Evolutionary conservation across 768 basidiomycete genomes (phyloP).

Genomic region (Galerina sulciceps): DNA sequence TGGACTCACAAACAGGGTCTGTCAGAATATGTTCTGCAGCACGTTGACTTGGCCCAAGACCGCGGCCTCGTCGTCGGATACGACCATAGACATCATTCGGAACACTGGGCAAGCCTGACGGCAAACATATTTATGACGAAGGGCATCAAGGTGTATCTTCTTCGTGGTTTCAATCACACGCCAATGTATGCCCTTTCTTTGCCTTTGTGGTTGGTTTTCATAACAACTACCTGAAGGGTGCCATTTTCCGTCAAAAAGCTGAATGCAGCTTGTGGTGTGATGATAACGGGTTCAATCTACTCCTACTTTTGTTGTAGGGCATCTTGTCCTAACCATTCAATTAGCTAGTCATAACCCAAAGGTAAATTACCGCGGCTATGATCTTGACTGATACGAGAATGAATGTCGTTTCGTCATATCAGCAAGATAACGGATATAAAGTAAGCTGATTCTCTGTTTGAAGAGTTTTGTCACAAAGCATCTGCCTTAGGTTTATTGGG

Average conservation of each 20-base stretch:
- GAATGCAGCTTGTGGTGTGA: constrained; percentile 79
- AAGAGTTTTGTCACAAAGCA: constrained; percentile 2
- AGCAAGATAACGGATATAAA: constrained; percentile 92
- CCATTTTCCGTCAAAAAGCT: constrained; percentile 75
- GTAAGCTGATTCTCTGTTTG: constrained; percentile 33
- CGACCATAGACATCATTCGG: constrained; percentile 84
- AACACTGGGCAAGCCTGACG: constrained; percentile 76
- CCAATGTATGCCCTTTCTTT: constrained; percentile 58
- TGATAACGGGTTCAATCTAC: constrained; percentile 79
- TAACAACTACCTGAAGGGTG: constrained; percentile 51
- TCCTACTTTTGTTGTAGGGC: neutral
- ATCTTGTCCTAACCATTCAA: constrained; percentile 17
- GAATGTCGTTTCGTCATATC: neutral
- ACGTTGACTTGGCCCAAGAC: constrained; percentile 52
- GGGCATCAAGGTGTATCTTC: constrained; percentile 71
- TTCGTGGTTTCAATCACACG: constrained; percentile 76
- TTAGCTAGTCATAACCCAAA: constrained; percentile 89
- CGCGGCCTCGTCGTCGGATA: constrained; percentile 85
- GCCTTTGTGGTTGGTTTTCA: neutral
- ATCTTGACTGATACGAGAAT: neutral
- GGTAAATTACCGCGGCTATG: constrained; percentile 36
- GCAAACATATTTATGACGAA: constrained; percentile 69
- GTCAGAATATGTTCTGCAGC: constrained; percentile 66
- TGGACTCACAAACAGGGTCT: constrained; percentile 60
- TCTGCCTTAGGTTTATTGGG: constrained; percentile 77